These are phyloP conservation scores for Aspergillus heteromorphus DNA, from an alignment of 495 filamentous ascomycete species.

Conservation along the genomic window DNA sequence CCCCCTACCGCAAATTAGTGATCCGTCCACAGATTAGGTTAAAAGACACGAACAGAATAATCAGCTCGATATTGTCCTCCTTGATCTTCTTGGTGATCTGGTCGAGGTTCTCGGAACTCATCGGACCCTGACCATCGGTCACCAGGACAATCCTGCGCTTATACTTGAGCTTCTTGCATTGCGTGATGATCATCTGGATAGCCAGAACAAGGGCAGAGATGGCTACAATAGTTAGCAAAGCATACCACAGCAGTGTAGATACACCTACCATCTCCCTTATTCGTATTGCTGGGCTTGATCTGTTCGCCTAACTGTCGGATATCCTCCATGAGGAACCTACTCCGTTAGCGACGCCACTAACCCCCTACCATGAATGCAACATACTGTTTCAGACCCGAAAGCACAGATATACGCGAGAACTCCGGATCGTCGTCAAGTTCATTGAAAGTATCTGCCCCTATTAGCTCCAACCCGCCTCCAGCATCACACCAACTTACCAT, in stretches of 20 bases:
- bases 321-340: conserved; percentile 62
- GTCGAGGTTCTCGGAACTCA: conserved; percentile 60
- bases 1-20: conserved; percentile 56
- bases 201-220: conserved; percentile 84
- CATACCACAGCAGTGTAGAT: not conserved
- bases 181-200: conserved; percentile 74
- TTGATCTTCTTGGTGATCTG: conserved; percentile 68
- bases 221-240: conserved; percentile 34
- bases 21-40: not conserved
- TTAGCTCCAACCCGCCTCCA: not conserved
- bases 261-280: conserved; percentile 64
- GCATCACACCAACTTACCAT: conserved; percentile 40
- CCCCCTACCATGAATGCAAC: not conserved
- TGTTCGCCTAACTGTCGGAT: conserved; percentile 56
- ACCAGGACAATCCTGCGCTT: conserved; percentile 75
- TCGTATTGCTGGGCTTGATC: conserved; percentile 61
- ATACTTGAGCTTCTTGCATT: conserved; percentile 87
- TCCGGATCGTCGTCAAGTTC: conserved; percentile 55
- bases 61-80: conserved; percentile 67
- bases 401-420: conserved; percentile 72
- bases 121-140: conserved; percentile 68
- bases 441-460: conserved; percentile 57
- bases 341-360: not conserved
- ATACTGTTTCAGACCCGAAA: conserved; percentile 67
- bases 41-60: conserved; percentile 60